Base-by-base conservation (phyloP, 108 stramenopile species). In the Fragilaria crotonensis region DNA sequence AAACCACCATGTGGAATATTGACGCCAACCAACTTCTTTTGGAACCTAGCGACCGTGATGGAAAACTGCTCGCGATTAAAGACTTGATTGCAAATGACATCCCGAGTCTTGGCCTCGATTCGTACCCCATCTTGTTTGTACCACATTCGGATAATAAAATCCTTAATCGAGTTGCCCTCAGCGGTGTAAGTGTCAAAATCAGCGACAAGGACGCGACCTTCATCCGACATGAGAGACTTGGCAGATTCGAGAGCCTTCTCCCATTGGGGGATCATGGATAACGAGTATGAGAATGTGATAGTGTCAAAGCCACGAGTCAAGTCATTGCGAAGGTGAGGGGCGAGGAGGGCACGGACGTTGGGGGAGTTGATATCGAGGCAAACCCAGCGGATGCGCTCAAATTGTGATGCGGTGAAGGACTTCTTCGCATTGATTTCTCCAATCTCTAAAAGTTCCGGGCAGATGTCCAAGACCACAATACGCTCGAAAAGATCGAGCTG, bases 111-210 rank as follows among this genome's bases (percentile, higher is more conserved):
- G 51, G 78, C 72, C 52, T 79, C 73, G 45, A 79, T 79, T 31
- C 78, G 72, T 21, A 79, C 78, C 30, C 78, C 73, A 41, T 79
- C 78, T 64, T 79, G 78, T 32, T 52, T 57, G 62, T 79, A 79
- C 78, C 78, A 79, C 25, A 72, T 73, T 55, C 58, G 68, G 52
- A 79, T 73, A 31, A 70, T 47, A 33, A 62, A 66, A 48, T 79
- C 78, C 58, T 73, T 79, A 29, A 63, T 22, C 2, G 68, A 59
- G 5, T 66, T 73, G 22, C 78, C 78, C 22, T 49, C 26, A 30
- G 70, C 64, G 11, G 72, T 79, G 67, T 73, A 79, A 17, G 78
- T 79, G 48, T 79, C 78, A 54, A 79, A 79, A 46, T 79, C 78
- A 19, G 72, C 70, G n/a, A 79, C 67, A 36, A 79, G 25, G 4